Evolutionary conservation across 2,329 filamentous ascomycete species (phyloP).

Genomic region (Aspergillus pseudoterreus): DNA sequence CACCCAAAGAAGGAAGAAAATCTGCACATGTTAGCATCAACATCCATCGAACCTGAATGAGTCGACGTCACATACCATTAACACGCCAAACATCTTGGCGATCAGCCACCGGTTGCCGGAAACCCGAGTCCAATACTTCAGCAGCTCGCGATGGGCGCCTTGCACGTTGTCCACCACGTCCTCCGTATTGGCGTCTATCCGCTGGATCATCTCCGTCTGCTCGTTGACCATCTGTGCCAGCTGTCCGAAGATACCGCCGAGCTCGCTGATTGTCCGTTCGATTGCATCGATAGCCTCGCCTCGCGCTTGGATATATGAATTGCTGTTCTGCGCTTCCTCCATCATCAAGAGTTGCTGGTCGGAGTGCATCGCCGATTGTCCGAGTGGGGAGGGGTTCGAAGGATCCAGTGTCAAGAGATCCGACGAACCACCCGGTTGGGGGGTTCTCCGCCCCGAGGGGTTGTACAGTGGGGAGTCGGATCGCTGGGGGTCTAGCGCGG

Average conservation of each 20-base stretch:
- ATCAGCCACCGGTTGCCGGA: constrained; percentile 95
- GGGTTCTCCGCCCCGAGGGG: constrained; percentile 66
- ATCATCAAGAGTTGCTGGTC: constrained; percentile 89
- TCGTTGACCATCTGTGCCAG: constrained; percentile 95
- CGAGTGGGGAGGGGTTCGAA: constrained; percentile 46
- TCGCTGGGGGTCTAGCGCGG: constrained; percentile 60
- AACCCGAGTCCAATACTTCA: constrained; percentile 95
- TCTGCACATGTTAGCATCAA: constrained; percentile 36
- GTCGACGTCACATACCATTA: constrained; percentile 59
- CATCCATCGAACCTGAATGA: background rate
- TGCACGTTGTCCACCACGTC: constrained; percentile 98
- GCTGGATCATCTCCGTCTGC: constrained; percentile 95
- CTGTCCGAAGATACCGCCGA: constrained; percentile 90
- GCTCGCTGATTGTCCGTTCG: constrained; percentile 87
- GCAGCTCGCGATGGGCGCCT: constrained; percentile 86
- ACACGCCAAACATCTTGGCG: constrained; percentile 73
- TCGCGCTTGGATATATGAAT: constrained; percentile 87
- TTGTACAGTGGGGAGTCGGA: constrained; percentile 85
- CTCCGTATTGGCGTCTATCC: constrained; percentile 95
- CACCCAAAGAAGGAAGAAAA: constrained; percentile 79
- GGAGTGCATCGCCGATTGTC: constrained; percentile 54
- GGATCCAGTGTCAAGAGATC: constrained; percentile 84
- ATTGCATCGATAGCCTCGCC: constrained; percentile 97
- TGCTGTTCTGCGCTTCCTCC: constrained; percentile 83
- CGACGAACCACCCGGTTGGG: constrained; percentile 51